These are phyloP conservation scores for Xylogone sp. DNA, from an alignment of 2,329 filamentous ascomycete genomes.

Conservation along the genomic window DNA sequence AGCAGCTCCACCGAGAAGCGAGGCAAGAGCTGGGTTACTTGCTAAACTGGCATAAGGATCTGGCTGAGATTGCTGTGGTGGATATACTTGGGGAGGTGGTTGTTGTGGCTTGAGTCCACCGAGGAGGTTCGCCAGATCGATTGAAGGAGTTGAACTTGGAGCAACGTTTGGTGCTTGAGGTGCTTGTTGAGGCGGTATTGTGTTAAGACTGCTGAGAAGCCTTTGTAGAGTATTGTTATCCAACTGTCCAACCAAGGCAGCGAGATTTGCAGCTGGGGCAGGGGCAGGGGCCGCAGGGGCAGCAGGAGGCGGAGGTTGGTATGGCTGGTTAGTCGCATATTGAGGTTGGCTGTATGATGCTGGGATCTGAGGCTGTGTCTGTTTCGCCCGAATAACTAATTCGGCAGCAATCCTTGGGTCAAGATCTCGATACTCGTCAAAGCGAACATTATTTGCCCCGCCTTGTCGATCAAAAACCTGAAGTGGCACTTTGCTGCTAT, in stretches of 20 bases:
- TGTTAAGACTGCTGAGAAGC: conserved; percentile 55
- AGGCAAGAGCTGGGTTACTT: conserved; percentile 20
- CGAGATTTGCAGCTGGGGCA: conserved; percentile 46
- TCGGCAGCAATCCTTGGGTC: conserved; percentile 76
- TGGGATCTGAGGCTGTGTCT: conserved; percentile 33
- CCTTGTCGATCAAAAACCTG: conserved; percentile 80
- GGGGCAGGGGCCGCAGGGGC: conserved; percentile 29
- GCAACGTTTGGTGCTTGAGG: conserved; percentile 10
- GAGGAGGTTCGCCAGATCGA: conserved; percentile 28
- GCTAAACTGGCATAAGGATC: conserved; percentile 22
- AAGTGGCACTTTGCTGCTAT: conserved; percentile 69
- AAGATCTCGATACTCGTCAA: conserved; percentile 82
- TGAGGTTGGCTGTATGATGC: conserved; percentile 31
- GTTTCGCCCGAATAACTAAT: conserved; percentile 70
- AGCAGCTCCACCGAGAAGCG: conserved; percentile 20
- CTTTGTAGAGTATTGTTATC: conserved; percentile 69
- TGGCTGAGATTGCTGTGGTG: conserved; percentile 25
- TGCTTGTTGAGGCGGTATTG: conserved; percentile 16
- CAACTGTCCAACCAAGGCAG: conserved; percentile 62
- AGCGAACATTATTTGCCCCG: conserved; percentile 72
- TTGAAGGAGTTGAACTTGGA: conserved; percentile 28
- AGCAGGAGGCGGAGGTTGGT: conserved; percentile 32
- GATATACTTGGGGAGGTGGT: conserved; percentile 25
- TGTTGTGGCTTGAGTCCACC: conserved; percentile 22
- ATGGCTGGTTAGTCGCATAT: conserved; percentile 31